Evolutionary conservation across 345 rosid genomes (phyloP), one percentile per base, ranked within the genome.

Genomic region (Kandelia obovata): DNA sequence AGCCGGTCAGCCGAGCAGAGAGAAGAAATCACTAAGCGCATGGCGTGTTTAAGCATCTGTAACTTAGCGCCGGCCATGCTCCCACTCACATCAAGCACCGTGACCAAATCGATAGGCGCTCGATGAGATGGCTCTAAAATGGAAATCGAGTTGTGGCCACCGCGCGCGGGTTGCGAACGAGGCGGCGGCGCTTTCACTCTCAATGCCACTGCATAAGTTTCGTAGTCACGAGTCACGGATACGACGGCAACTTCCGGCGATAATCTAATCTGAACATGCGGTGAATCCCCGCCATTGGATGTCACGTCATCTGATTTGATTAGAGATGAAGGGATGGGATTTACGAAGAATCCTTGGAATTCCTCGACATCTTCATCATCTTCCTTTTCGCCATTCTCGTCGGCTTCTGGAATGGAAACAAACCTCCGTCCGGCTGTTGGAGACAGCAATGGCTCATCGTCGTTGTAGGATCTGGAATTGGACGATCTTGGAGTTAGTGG

Each of bases 311-410:
- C 88, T 25, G 84, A 77, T 71, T 83, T 84, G 30, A 81, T 31
- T 43, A 43, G 49, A 5, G 68, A 68, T n/a, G 87, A 81, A 55
- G 76, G 73, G 25, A 70, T 83, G 0, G 86, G 80, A 60, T 83
- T 85, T 5, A 86, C 90, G n/a, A 92, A 85, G 62, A 93, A 93
- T 3, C 98, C 98, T 52, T 85, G 89, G 68, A 91, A 89, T 74
- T 87, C 93, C 69, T 77, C 86, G n/a, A 73, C 82, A 13, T 60
- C 75, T 2, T 39, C 71, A 3, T 53, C 67, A 3, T 43, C 74
- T 23, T 71, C 72, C 16, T 51, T 68, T n/a, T 62, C 69, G 2
- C 1, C 74, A 66, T 70, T 65, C 67, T 75, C 79, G 26, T 75
- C 68, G 2, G 75, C 79, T 67, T 76, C 79, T 10, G 75, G 79